phyloP scores from a whole-genome alignment of 2,329 filamentous ascomycete species.

The Fusarium paranaense region DNA sequence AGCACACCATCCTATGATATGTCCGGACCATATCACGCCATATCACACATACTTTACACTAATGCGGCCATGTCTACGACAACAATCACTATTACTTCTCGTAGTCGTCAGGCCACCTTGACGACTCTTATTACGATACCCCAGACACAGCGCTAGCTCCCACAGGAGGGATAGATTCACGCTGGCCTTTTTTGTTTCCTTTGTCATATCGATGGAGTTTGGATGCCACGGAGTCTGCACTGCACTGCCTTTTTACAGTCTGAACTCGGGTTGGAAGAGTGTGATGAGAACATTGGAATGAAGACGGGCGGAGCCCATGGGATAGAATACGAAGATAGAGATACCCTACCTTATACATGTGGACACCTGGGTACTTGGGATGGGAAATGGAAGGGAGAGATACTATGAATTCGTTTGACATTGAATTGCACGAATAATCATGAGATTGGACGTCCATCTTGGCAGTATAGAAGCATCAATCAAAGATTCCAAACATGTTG shows the following conservation, averaged over 20 bases:
- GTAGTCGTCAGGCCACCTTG: slow-evolving; percentile 17
- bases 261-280: slow-evolving; percentile 16
- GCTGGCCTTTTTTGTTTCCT: slow-evolving; percentile 28
- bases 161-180: slow-evolving; percentile 21
- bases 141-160: slow-evolving; percentile 22
- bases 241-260: slow-evolving; percentile 11
- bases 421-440: slow-evolving; percentile 11
- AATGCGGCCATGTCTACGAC: slow-evolving; percentile 45
- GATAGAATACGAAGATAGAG: slow-evolving; percentile 32
- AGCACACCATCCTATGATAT: slow-evolving; percentile 63
- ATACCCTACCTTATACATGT: slow-evolving; percentile 34
- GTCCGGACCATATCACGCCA: slow-evolving; percentile 15
- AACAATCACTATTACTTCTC: slow-evolving; percentile 19
- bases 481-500: neutral
- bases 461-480: neutral
- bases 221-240: slow-evolving; percentile 7
- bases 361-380: slow-evolving; percentile 23
- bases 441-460: neutral
- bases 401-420: slow-evolving; percentile 5
- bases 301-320: slow-evolving; percentile 11
- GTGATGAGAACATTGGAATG: slow-evolving; percentile 26
- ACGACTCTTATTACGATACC: slow-evolving; percentile 43
- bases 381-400: slow-evolving; percentile 7
- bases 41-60: slow-evolving; percentile 24
- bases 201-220: slow-evolving; percentile 29